These are phyloP conservation scores for Pseudocercospora fuligena DNA, from an alignment of 2,329 filamentous ascomycete species.

Conservation along the genomic window DNA sequence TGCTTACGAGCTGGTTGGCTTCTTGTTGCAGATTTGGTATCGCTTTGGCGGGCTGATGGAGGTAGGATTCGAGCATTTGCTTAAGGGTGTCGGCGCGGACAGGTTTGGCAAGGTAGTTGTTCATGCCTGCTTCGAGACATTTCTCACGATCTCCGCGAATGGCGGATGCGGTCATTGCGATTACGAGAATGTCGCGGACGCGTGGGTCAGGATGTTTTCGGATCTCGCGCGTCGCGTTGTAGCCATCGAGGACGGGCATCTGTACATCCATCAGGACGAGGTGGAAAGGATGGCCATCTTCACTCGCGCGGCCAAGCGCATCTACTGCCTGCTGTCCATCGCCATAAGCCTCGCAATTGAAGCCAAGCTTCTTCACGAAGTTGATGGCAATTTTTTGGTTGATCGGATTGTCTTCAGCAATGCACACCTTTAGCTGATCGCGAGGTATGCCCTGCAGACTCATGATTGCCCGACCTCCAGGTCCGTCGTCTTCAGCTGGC, in stretches of 20 bases:
- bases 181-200: conserved; percentile 84
- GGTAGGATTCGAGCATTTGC: conserved; percentile 75
- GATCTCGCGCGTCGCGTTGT: conserved; percentile 84
- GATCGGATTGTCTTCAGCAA: conserved; percentile 93
- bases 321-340: conserved; percentile 89
- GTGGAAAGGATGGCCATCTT: conserved; percentile 78
- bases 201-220: conserved; percentile 75
- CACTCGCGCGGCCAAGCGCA: conserved; percentile 74
- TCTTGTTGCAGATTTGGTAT: conserved; percentile 53
- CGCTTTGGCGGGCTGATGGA: conserved; percentile 54
- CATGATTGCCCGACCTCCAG: conserved; percentile 46
- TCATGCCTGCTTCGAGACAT: conserved; percentile 95
- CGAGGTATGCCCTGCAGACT: conserved; percentile 76
- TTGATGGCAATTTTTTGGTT: conserved; percentile 94
- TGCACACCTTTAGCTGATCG: conserved; percentile 82
- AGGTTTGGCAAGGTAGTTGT: conserved; percentile 94
- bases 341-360: conserved; percentile 84
- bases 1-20: conserved; percentile 50
- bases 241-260: conserved; percentile 92
- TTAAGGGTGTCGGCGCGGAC: conserved; percentile 88
- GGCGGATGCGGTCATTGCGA: conserved; percentile 94
- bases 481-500: conserved; percentile 49
- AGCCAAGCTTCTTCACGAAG: conserved; percentile 84
- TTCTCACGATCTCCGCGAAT: conserved; percentile 95
- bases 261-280: conserved; percentile 95